Base-by-base conservation (phyloP, 2,329 filamentous ascomycete species). In the Xylaria sp. region DNA sequence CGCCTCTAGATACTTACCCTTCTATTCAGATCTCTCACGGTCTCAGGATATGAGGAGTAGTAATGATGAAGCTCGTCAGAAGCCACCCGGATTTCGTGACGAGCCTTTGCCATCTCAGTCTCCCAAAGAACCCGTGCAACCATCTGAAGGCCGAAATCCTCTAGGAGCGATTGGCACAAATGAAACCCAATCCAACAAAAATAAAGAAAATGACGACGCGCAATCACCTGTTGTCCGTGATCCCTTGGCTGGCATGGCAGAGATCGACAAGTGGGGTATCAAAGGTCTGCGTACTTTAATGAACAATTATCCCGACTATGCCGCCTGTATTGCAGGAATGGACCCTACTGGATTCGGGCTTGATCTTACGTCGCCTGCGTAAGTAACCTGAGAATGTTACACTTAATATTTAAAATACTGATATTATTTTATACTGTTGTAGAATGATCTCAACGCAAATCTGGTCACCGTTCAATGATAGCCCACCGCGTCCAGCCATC, bases 211-310 rank as follows among this genome's bases (percentile, higher is more conserved):
- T 54, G 81, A 83, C 63, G 82, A 83, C 12, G 70, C 72, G 21
- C 77, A 81, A 37, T 70, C 75, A 6, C 78, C 80, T 4, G 83
- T 85, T 44, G 79, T 83, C 12, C 83, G 87, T 71, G 88, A 91
- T 76, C 88, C 88, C 54, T 80, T 91, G 29, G 82, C 83, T 57
- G 86, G 87, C 54, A 89, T 91, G 88, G 79, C 85, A n/a, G 84
- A 86, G 3, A 84, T 84, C 47, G 89, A 91, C 74, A 90, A 86
- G 75, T 91, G 85, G 84, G 89, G 89, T 4, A 82, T 91, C 57
- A 91, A 91, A 76, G 89, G 89, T 10, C 81, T 91, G 68, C 84
- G 85, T 65, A 86, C 87, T 37, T 79, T 91, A 78, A 90, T 91
- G 84, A 88, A 87, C 78, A 89, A 86, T 75, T 89, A 86, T 71